Percentiles rank a stretch among this genome's conserved stretches.
These are phyloP conservation scores for Colletotrichum chrysophilum DNA, from an alignment of 2,329 filamentous ascomycete species.

Conservation along the genomic window DNA sequence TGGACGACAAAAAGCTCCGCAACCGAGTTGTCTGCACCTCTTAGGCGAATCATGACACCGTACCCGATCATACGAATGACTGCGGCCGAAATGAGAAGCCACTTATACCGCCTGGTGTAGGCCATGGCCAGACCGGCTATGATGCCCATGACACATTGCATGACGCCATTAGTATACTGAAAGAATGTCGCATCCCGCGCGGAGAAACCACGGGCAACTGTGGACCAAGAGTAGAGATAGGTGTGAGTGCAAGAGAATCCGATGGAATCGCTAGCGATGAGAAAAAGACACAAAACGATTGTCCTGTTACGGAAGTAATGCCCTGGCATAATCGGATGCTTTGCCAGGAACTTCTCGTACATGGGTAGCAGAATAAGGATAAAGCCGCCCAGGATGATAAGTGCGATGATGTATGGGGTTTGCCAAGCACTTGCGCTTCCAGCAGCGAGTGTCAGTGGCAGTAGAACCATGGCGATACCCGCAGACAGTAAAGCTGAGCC, in stretches of 20 bases:
- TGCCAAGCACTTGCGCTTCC: slow-evolving; percentile 43
- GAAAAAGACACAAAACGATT: slow-evolving; percentile 27
- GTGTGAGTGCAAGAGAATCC: slow-evolving; percentile 37
- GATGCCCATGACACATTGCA: slow-evolving; percentile 40
- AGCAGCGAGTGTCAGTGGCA: slow-evolving; percentile 60
- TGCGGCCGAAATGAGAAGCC: slow-evolving; percentile 31
- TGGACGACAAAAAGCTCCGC: slow-evolving; percentile 41
- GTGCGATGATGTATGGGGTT: slow-evolving; percentile 46
- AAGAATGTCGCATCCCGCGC: slow-evolving; percentile 33
- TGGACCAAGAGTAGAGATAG: slow-evolving; percentile 47
- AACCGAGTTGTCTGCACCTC: slow-evolving; percentile 30
- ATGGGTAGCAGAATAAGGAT: slow-evolving; percentile 50
- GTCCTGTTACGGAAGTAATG: slow-evolving; percentile 36
- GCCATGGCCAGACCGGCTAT: slow-evolving; percentile 43
- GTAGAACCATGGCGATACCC: slow-evolving; percentile 57
- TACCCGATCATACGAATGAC: slow-evolving; percentile 32
- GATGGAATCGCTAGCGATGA: slow-evolving; percentile 30
- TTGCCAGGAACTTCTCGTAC: slow-evolving; percentile 53
- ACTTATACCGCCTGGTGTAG: slow-evolving; percentile 36
- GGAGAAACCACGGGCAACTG: slow-evolving; percentile 37
- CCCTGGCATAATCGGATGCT: slow-evolving; percentile 51
- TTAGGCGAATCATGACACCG: slow-evolving; percentile 38
- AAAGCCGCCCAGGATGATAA: slow-evolving; percentile 55
- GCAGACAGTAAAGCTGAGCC: slow-evolving; percentile 48
- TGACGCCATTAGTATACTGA: slow-evolving; percentile 38